Percentiles rank a stretch among this genome's conserved stretches.
phyloP scores from a whole-genome alignment of 2,329 filamentous ascomycete genomes.

The Plectosphaerella sp. region DNA sequence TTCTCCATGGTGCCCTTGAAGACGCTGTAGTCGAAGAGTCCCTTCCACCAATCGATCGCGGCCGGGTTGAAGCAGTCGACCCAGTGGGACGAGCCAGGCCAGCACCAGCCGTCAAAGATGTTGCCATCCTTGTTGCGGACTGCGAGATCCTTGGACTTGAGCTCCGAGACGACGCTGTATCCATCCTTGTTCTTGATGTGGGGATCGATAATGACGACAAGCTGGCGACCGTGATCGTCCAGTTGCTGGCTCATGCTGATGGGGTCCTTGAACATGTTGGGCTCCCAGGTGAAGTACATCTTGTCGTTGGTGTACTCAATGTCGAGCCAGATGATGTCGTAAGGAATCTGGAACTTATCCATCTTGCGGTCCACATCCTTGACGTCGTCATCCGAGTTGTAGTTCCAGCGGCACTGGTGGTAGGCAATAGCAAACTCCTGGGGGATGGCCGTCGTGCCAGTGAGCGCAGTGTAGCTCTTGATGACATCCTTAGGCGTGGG shows the following conservation, averaged over 20 bases:
- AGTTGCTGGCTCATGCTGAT: conserved; percentile 84
- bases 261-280: conserved; percentile 81
- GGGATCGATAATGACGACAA: conserved; percentile 93
- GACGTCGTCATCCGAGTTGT: conserved; percentile 93
- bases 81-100: conserved; percentile 97
- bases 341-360: conserved; percentile 91
- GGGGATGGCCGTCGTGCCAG: conserved; percentile 85
- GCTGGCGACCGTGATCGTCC: conserved; percentile 78
- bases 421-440: conserved; percentile 91
- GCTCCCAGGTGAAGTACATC: conserved; percentile 98
- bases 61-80: conserved; percentile 94
- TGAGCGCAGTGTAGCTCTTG: conserved; percentile 81
- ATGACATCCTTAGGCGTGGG: conserved; percentile 80
- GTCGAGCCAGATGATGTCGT: conserved; percentile 98
- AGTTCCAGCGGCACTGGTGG: conserved; percentile 99
- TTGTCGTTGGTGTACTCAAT: conserved; percentile 96
- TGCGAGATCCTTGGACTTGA: conserved; percentile 79
- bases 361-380: conserved; percentile 95
- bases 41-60: conserved; percentile 85
- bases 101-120: conserved; percentile 96
- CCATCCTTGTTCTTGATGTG: conserved; percentile 90
- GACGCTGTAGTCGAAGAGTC: conserved; percentile 78
- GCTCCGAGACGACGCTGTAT: conserved; percentile 72
- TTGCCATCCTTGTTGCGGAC: conserved; percentile 87
- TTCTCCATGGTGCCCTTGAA: conserved; percentile 87